Conservation (phyloP, 257 asterid genomes). For the Solanum verrucosum region DNA sequence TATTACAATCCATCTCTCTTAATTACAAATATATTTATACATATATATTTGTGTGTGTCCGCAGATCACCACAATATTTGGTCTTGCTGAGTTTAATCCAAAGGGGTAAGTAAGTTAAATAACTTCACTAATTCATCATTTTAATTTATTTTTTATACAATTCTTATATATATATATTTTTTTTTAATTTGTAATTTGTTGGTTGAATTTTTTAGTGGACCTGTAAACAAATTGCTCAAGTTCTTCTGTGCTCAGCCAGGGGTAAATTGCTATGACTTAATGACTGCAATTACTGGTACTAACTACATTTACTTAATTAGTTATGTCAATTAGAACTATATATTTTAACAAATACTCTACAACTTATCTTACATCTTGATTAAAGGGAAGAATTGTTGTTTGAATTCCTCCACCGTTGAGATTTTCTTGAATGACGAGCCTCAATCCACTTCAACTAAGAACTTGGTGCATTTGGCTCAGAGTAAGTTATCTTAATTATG, state of each 20-base stretch:
- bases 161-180: background rate
- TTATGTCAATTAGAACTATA: background rate
- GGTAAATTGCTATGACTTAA: conserved; percentile 45
- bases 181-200: background rate
- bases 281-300: conserved; percentile 47
- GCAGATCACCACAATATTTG: conserved; percentile 42
- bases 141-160: background rate
- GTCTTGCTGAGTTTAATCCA: conserved; percentile 64
- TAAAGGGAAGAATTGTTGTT: conserved; percentile 58
- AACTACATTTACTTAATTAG: background rate
- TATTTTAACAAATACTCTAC: background rate
- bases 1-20: background rate
- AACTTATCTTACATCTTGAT: background rate
- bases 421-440: conserved; percentile 44
- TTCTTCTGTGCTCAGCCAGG: conserved; percentile 27
- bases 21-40: background rate
- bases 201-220: conserved; percentile 14
- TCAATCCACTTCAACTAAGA: conserved; percentile 60
- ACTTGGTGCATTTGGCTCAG: conserved; percentile 60
- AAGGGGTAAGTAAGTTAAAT: conserved; percentile 35
- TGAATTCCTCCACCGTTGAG: conserved; percentile 35
- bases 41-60: background rate
- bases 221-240: conserved; percentile 27
- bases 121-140: background rate
- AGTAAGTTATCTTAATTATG: conserved; percentile 22